phyloP scores from a whole-genome alignment of 2,329 filamentous ascomycete species.

The Aspergillus sclerotialis region DNA sequence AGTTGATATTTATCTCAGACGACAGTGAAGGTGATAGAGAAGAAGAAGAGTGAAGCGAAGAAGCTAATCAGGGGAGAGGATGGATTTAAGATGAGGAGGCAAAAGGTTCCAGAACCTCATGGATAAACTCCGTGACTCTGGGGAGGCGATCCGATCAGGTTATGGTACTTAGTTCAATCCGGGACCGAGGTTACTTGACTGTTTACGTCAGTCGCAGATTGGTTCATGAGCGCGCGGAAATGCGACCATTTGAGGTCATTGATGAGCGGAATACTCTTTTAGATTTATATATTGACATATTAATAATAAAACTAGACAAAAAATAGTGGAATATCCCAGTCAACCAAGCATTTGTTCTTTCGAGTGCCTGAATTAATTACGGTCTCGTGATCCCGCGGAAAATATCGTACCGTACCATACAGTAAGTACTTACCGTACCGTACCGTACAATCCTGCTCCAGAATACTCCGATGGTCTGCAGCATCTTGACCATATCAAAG shows the following conservation, averaged over 20 bases:
- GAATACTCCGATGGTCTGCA: too few relatives aligned
- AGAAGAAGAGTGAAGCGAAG: conserved; percentile 4
- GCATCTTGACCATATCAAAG: too few relatives aligned
- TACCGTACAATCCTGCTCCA: neutral
- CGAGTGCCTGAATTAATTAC: too few relatives aligned
- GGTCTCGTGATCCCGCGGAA: neutral
- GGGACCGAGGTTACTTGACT: conserved; percentile 27
- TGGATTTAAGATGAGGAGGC: conserved; percentile 3
- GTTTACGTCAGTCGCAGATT: conserved; percentile 18
- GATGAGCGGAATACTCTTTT: conserved; percentile 1
- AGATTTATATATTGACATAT: neutral
- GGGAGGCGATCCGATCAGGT: conserved; percentile 26
- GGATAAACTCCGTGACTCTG: conserved; percentile 21
- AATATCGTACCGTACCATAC: neutral
- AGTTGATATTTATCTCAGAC: neutral
- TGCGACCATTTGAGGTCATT: too few relatives aligned
- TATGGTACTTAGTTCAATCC: too few relatives aligned
- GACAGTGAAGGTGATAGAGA: neutral
- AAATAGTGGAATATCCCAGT: too few relatives aligned
- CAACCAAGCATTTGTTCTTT: too few relatives aligned
- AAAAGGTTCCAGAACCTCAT: conserved; percentile 26
- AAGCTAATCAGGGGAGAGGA: neutral
- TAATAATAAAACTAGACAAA: neutral
- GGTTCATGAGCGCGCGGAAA: conserved; percentile 3
- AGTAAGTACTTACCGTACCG: neutral